A percentile compares a stretch with the other conserved stretches of the same genome.
phyloP scores from a whole-genome alignment of 2,329 filamentous ascomycete species.

The Zalaria sp. region DNA sequence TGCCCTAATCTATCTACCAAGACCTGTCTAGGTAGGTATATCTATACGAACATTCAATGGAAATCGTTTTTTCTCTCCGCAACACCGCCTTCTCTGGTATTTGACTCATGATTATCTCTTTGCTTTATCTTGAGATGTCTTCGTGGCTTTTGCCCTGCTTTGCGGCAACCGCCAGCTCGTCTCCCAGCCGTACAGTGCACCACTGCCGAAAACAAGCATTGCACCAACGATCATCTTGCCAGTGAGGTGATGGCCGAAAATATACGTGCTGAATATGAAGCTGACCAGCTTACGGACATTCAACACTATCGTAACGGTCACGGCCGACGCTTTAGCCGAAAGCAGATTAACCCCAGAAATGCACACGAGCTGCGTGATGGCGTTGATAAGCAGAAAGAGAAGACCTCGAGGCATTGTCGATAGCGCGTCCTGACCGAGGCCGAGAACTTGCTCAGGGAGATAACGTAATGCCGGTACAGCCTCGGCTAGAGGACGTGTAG shows the following conservation, averaged over 20 bases:
- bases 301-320: constrained; percentile 91
- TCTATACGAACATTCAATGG: no score
- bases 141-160: neutral
- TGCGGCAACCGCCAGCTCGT: constrained; percentile 31
- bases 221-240: constrained; percentile 68
- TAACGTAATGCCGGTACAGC: constrained; percentile 19
- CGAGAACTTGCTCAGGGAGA: constrained; percentile 6
- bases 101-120: no score
- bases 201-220: constrained; percentile 73
- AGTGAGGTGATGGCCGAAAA: constrained; percentile 79
- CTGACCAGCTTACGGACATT: constrained; percentile 93
- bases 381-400: constrained; percentile 58
- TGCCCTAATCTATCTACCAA: no score
- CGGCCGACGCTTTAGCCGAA: constrained; percentile 71
- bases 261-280: constrained; percentile 76
- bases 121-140: no score
- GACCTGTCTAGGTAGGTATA: no score
- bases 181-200: constrained; percentile 81
- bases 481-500: constrained; percentile 15
- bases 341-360: constrained; percentile 94
- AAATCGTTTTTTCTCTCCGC: no score
- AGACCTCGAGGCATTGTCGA: constrained; percentile 48
- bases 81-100: no score
- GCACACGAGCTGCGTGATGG: constrained; percentile 84
- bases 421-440: constrained; percentile 2